Base-by-base conservation (phyloP, 78 protist species). In the Goniomonas avonlea region DNA sequence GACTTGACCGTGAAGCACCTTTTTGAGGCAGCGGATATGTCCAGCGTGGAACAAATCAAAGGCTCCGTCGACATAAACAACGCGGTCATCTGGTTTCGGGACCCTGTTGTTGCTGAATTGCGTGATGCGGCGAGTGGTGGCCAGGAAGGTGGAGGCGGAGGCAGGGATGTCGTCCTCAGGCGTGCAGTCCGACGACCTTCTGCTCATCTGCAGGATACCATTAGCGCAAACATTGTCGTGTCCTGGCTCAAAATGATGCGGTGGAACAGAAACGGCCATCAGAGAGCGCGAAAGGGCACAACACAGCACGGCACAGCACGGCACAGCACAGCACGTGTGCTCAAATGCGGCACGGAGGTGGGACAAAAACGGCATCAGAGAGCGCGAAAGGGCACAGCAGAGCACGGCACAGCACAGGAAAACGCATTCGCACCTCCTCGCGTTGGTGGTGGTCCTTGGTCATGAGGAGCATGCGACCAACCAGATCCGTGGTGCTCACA, bases 11-110 rank as follows among this genome's bases (percentile, higher is more conserved):
- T n/a, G n/a, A n/a, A n/a, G n/a, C n/a, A n/a, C n/a, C n/a, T n/a
- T n/a, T n/a, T n/a, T n/a, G n/a, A n/a, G 25, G 41, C 20, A 27
- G 40, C 32, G 3, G 17, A 69, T 43, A 45, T 29, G 89, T 13
- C 75, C 74, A 31, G 53, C 75, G 27, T 41, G 97, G 87, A 94
- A 90, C 32, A 94, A 66, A 73, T 96, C 98, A 66, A 94, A 96
- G 58, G 85, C 86, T 45, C 98, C 98, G 69, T 88, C 94, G 77
- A 94, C 88, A 78, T 93, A 95, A 5, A 94, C 96, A n/a, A 95
- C 76, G 34, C 35, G 23, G 81, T 89, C 94, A 21, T 25, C 88
- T 20, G 86, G 82, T 77, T 71, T 25, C 20, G 85, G 48, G 79
- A 34, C 27, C 32, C 39, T 21, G n/a, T 60, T 29, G 27, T 15